A percentile compares a stretch with the other conserved stretches of the same genome.
Conservation (phyloP, 768 basidiomycete species). For the Amanita pallidorosea region DNA sequence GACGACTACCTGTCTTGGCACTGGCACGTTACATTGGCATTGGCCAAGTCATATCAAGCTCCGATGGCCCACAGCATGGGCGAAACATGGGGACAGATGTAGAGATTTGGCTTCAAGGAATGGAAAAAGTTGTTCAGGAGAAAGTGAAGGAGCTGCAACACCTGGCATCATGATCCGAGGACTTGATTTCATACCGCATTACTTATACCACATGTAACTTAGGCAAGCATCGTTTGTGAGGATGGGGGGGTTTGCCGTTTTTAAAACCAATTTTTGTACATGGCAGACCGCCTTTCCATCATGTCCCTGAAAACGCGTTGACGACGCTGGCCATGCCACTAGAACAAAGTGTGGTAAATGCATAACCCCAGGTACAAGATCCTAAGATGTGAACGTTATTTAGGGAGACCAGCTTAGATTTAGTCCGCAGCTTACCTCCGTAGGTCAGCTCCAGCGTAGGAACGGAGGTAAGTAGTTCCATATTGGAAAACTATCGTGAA, state of each 20-base stretch:
- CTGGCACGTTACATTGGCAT: slow-evolving; percentile 73
- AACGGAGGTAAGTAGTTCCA: not conserved
- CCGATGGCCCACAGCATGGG: not conserved
- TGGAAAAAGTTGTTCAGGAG: slow-evolving; percentile 64
- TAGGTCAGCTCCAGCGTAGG: not conserved
- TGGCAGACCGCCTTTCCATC: not conserved
- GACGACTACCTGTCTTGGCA: slow-evolving; percentile 90
- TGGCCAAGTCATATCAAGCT: slow-evolving; percentile 19
- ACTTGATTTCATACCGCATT: not conserved
- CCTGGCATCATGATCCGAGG: slow-evolving; percentile 13
- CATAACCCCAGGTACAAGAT: not conserved
- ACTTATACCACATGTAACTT: not conserved
- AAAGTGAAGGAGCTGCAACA: slow-evolving; percentile 43
- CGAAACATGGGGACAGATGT: slow-evolving; percentile 28
- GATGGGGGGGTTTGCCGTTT: not conserved
- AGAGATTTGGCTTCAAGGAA: slow-evolving; percentile 74
- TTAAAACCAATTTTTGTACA: not conserved
- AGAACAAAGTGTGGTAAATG: too few species aligned
- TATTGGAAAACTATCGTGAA: not conserved
- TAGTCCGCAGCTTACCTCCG: not conserved
- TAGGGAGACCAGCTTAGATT: not conserved
- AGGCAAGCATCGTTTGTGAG: not conserved
- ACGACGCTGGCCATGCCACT: too few species aligned
- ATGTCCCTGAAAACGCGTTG: not conserved
- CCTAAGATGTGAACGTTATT: not conserved